Evolutionary conservation across 495 filamentous ascomycete species (phyloP).

Genomic region (Penicillium ochrochloron): DNA sequence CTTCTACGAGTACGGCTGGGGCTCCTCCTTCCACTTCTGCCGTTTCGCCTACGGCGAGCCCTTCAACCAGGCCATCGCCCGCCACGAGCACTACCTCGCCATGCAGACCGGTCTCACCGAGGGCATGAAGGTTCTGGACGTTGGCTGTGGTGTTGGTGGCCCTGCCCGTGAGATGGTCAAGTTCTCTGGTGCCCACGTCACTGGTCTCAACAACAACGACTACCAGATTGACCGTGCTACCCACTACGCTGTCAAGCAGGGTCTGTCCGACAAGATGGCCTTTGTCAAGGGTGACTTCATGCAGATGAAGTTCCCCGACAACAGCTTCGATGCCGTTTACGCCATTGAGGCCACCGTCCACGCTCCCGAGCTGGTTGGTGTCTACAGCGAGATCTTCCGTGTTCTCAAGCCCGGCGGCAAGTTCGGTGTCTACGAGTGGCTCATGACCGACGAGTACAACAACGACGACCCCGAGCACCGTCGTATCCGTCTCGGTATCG

Average conservation of each 20-base stretch:
- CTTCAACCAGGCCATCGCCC: constrained; percentile 92
- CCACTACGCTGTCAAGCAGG: constrained; percentile 80
- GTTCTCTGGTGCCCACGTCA: constrained; percentile 88
- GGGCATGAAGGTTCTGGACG: constrained; percentile 90
- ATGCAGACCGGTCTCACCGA: constrained; percentile 84
- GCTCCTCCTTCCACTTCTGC: constrained; percentile 96
- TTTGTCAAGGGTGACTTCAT: constrained; percentile 99
- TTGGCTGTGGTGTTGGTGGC: constrained; percentile 96
- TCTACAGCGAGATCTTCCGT: constrained; percentile 92
- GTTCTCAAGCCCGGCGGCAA: constrained; percentile 95
- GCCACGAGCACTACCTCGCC: constrained; percentile 98
- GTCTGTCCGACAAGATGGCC: constrained; percentile 77
- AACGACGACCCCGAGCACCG: constrained; percentile 87
- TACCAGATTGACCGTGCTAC: constrained; percentile 98
- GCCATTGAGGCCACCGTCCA: constrained; percentile 98
- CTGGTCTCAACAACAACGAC: constrained; percentile 98
- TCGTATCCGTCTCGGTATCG: constrained; percentile 90
- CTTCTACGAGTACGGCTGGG: constrained; percentile 97
- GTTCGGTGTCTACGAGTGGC: constrained; percentile 99
- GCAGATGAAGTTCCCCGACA: constrained; percentile 97
- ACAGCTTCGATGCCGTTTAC: constrained; percentile 94
- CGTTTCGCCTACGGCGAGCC: constrained; percentile 87
- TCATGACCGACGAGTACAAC: constrained; percentile 97
- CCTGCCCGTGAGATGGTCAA: constrained; percentile 97
- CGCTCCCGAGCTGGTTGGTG: constrained; percentile 90